A percentile compares a stretch with the other conserved stretches of the same genome.
Conservation (phyloP, 352 stramenopile species). For the Phytophthora hibernalis region DNA sequence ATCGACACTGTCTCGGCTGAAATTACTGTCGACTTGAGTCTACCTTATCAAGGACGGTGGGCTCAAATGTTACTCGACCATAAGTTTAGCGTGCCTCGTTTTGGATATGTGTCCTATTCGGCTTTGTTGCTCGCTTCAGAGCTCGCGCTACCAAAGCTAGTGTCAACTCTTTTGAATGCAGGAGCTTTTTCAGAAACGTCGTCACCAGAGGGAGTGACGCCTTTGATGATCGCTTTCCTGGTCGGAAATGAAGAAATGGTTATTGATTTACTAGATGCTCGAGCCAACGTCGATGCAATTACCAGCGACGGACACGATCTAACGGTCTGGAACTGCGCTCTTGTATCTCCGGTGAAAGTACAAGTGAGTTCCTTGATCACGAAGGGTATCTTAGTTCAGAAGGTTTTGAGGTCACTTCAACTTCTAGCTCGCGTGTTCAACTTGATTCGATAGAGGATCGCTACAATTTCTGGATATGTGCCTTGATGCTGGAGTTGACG, state of each 20-base stretch:
- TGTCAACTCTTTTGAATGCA: constrained; percentile 45
- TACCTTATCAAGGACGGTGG: constrained; percentile 48
- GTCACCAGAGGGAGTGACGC: constrained; percentile 47
- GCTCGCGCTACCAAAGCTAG: constrained; percentile 40
- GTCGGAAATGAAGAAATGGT: constrained; percentile 49
- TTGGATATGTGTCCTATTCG: constrained; percentile 58
- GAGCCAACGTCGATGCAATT: constrained; percentile 62
- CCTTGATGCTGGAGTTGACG: constrained; percentile 50
- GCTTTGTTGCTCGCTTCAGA: constrained; percentile 65
- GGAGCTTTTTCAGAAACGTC: constrained; percentile 43
- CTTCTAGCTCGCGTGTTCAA: constrained; percentile 16
- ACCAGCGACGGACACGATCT: constrained; percentile 58
- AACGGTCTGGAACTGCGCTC: constrained; percentile 60
- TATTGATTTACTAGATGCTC: constrained; percentile 34
- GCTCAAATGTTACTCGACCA: constrained; percentile 55
- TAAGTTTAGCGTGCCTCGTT: constrained; percentile 47
- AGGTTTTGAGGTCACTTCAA: neutral
- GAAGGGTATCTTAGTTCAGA: constrained; percentile 15
- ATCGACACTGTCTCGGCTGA: neutral
- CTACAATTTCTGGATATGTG: constrained; percentile 45
- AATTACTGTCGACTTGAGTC: constrained; percentile 1
- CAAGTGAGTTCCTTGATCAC: constrained; percentile 26
- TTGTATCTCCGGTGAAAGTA: constrained; percentile 42
- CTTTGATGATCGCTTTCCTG: constrained; percentile 70
- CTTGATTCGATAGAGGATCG: constrained; percentile 49